phyloP scores from a whole-genome alignment of 2,329 filamentous ascomycete species.

The Fusarium concolor region DNA sequence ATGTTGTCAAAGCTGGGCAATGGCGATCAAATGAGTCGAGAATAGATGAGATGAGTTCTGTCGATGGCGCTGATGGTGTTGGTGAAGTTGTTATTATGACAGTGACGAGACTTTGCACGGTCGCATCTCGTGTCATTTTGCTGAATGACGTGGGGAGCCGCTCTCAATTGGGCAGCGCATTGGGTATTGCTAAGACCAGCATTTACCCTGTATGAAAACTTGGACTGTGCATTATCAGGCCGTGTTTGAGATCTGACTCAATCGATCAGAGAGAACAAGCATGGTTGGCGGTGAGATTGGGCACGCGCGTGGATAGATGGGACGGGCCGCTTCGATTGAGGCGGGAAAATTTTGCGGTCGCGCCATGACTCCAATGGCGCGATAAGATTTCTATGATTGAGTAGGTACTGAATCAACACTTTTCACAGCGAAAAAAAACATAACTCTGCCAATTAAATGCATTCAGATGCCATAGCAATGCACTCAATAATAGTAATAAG shows the following conservation, averaged over 20 bases:
- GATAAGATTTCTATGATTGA: no score
- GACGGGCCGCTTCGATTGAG: slow-evolving; percentile 19
- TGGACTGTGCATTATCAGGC: slow-evolving; percentile 1
- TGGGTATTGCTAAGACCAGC: slow-evolving; percentile 1
- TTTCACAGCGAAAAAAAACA: neutral
- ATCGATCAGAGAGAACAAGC: neutral
- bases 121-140: slow-evolving; percentile 20
- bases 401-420: neutral
- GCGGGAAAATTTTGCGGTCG: slow-evolving; percentile 18
- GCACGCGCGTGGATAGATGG: slow-evolving; percentile 2
- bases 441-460: neutral
- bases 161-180: neutral
- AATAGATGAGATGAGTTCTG: slow-evolving; percentile 62
- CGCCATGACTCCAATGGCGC: neutral
- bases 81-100: slow-evolving; percentile 66
- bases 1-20: slow-evolving; percentile 56
- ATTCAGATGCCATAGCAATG: neutral
- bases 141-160: no score
- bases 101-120: slow-evolving; percentile 36
- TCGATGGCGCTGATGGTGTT: slow-evolving; percentile 65
- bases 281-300: slow-evolving; percentile 16
- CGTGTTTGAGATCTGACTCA: slow-evolving; percentile 5
- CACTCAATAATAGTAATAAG: neutral
- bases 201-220: slow-evolving; percentile 18
- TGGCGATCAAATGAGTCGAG: slow-evolving; percentile 58